phyloP scores from a whole-genome alignment of 345 rosid genomes.

The Diplotaxis tenuifolia region DNA sequence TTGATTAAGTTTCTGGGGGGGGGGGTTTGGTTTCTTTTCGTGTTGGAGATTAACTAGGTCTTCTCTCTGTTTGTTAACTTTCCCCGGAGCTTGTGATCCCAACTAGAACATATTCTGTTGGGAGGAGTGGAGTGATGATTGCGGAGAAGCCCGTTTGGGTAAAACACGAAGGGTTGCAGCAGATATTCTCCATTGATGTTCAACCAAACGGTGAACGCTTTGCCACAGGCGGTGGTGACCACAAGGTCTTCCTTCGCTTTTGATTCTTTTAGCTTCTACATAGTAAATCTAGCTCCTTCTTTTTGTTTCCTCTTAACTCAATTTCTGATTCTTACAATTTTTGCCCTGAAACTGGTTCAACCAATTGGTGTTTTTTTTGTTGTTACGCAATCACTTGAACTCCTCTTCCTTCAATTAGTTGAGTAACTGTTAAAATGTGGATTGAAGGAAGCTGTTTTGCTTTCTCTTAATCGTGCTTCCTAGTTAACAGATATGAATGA shows the following conservation, averaged over 20 bases:
- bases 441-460: not conserved
- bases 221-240: slow-evolving; percentile 99
- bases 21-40: too few relatives aligned
- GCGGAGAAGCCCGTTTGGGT: slow-evolving; percentile 98
- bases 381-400: not conserved
- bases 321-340: slow-evolving; percentile 4
- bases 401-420: not conserved
- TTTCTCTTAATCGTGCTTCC: not conserved
- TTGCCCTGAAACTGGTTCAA: not conserved
- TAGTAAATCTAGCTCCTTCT: not conserved
- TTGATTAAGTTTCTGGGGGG: not conserved
- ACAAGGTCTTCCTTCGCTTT: slow-evolving; percentile 59
- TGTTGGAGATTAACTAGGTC: slow-evolving; percentile 5
- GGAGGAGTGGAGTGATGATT: slow-evolving; percentile 55
- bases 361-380: not conserved
- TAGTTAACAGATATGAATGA: not conserved
- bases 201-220: slow-evolving; percentile 95
- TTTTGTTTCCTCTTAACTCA: not conserved
- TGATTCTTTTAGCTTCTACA: not conserved
- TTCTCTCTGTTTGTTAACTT: slow-evolving; percentile 9
- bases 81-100: not conserved
- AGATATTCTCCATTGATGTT: slow-evolving; percentile 94
- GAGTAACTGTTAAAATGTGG: not conserved
- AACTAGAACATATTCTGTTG: not conserved
- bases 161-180: slow-evolving; percentile 97